Evolutionary conservation across 768 basidiomycete genomes (phyloP).

Genomic region (Boletus fagicola): DNA sequence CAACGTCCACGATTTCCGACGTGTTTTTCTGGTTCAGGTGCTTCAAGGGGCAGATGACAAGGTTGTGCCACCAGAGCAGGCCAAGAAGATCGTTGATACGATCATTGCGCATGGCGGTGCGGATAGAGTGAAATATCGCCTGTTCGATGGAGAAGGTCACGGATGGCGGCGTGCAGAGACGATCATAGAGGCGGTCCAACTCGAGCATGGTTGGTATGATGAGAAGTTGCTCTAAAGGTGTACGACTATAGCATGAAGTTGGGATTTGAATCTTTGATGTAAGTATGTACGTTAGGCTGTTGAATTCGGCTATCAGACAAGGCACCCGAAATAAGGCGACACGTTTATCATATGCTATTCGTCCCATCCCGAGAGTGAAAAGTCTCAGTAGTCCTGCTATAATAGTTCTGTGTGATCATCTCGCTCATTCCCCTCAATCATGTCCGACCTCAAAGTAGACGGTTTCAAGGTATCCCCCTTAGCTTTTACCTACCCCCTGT

Average conservation of each 20-base stretch:
- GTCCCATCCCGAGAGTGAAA: too few relatives aligned
- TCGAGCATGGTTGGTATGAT: conserved; percentile 39
- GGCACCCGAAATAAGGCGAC: neutral
- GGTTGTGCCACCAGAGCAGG: conserved; percentile 68
- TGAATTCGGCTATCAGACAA: too few relatives aligned
- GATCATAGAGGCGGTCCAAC: conserved; percentile 36
- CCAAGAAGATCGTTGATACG: conserved; percentile 36
- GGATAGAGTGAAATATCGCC: conserved; percentile 35
- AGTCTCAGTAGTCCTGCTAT: neutral
- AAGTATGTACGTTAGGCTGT: too few relatives aligned
- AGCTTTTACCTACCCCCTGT: neutral
- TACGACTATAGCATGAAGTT: neutral
- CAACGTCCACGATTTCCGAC: neutral
- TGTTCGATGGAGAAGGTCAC: conserved; percentile 48
- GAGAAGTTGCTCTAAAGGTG: conserved; percentile 6
- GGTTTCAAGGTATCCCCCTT: conserved; percentile 61
- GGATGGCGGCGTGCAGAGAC: conserved; percentile 38
- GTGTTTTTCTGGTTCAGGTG: conserved; percentile 42
- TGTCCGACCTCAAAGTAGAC: conserved; percentile 70
- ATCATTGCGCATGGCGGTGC: conserved; percentile 19
- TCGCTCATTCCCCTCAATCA: conserved; percentile 27
- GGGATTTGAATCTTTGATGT: too few relatives aligned
- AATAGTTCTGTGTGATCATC: neutral
- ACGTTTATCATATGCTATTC: conserved; percentile 10
- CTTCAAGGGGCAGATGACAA: conserved; percentile 65